phyloP scores from a whole-genome alignment of 495 filamentous ascomycete genomes.

The Xylaria flabelliformis region DNA sequence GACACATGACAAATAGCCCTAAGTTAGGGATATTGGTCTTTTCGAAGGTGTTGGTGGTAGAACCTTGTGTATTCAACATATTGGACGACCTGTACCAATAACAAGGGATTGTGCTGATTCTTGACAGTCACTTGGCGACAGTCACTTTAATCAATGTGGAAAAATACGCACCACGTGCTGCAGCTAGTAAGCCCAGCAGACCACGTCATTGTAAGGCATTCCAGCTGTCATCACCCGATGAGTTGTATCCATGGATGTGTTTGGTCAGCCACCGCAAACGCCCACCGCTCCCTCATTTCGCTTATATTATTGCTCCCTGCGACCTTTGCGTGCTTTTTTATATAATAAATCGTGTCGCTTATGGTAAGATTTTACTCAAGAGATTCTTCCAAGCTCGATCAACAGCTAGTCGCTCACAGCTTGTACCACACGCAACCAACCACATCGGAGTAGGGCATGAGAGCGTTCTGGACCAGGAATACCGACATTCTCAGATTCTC shows the following conservation, averaged over 20 bases:
- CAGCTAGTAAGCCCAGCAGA: background rate
- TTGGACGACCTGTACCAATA: too few relatives aligned
- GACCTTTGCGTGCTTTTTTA: background rate
- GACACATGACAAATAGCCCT: too few relatives aligned
- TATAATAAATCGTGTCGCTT: background rate
- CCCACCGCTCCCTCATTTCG: background rate
- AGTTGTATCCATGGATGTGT: too few relatives aligned
- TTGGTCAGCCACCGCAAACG: background rate
- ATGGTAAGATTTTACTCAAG: background rate
- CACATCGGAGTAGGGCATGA: too few relatives aligned
- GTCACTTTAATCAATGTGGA: too few relatives aligned
- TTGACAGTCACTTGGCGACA: too few relatives aligned
- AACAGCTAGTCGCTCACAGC: background rate
- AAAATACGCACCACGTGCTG: background rate
- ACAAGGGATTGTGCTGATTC: too few relatives aligned
- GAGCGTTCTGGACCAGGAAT: background rate
- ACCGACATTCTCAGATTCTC: background rate
- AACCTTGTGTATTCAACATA: too few relatives aligned
- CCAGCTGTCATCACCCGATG: too few relatives aligned
- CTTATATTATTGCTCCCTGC: background rate
- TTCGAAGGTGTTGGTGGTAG: too few relatives aligned
- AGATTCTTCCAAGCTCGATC: background rate
- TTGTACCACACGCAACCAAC: background rate
- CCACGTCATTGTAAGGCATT: too few relatives aligned
- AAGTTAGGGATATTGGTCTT: background rate